Base-by-base conservation (phyloP, 2,329 filamentous ascomycete genomes). In the Pestalotiopsis fici region DNA sequence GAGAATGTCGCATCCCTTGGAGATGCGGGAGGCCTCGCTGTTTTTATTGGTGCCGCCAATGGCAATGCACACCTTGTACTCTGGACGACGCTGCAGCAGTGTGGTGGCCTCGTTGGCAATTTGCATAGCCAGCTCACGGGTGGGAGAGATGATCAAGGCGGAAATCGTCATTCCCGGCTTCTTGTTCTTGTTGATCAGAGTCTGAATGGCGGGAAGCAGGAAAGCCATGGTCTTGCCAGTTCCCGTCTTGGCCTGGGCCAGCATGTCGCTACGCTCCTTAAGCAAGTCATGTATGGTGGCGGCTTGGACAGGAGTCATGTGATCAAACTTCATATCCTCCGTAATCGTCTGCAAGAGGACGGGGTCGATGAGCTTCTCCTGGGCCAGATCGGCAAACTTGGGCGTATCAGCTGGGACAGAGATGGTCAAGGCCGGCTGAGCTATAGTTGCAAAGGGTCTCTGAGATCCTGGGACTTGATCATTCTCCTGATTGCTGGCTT, bases 171-270 rank as follows among this genome's bases (percentile, higher is more conserved):
- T 76, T 35, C 69, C 78, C 31, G 66, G 73, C 11, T 70, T 66
- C 27, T 72, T 69, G 65, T 78, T 78, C 67, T 77, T 78, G 62
- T 79, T 80, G 72, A 95, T 83, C 74, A 96, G 90, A 68, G 88
- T 92, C 77, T 96, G 92, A 43, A 97, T 82, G n/a, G 93, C 87
- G n/a, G 93, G 94, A 3, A 96, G 82, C 43, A 97, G 84, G 81
- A 97, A 97, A 60, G 91, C 93, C 66, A 96, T 80, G 0, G 93
- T 97, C 82, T 97, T 97, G 73, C 93, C 93, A 0, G 94, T 97
- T 71, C 93, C 93, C 0, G 93, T 97, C 82, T 92, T 95, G 64
- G 93, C 93, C 79, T 96, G 93, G 6, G 93, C 93, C 68, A 97
- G 83, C 67, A 89, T 82, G 74, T 87, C 86, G 64, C 73, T 77